Evolutionary conservation across 2,329 filamentous ascomycete species (phyloP), one percentile per base, ranked within the genome.

Genomic region (Botrytis fragariae): DNA sequence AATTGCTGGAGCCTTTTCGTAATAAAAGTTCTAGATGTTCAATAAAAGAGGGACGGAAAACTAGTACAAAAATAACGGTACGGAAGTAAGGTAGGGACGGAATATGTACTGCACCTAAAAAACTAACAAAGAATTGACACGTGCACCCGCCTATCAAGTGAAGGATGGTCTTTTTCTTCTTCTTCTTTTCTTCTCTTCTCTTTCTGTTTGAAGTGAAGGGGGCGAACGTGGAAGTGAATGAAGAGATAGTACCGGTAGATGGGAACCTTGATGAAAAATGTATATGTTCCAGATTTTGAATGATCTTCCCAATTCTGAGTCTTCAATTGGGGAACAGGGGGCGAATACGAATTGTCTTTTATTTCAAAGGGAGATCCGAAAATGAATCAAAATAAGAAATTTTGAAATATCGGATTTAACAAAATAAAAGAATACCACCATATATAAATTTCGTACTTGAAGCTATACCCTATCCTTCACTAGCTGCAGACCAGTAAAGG

Each of bases 1-100:
- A 18, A 29, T 63, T 29, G 37, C 29, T 64, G n/a, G 61, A 44
- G 39, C 39, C 42, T 44, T 44, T 18, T 16, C 32, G 35, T 3
- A 62, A 29, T 8, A 4, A 44, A 44, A 63, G 62, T 65, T 48
- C 62, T 65, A 65, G 63, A 65, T 48, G 63, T 65, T 65, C 10
- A 65, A 65, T 35, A 37, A 65, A 65, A 65, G 51, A 32, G 25
- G 42, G 63, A 65, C 29, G 45, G 45, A 14, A 16, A 54, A n/a
- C 25, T 54, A n/a, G 48, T n/a, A 12, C 7, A 3, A 6, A 25
- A 61, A n/a, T 10, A 62, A 42, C 35, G 20, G 59, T n/a, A 54
- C 25, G 48, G 48, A 51, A 35, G 32, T 35, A 35, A 4, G 32
- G 45, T 25, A 48, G 32, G 59, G n/a, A n/a, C 25, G 48, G 48